Conservation (phyloP, 495 filamentous ascomycete species). For the Podospora comata region DNA sequence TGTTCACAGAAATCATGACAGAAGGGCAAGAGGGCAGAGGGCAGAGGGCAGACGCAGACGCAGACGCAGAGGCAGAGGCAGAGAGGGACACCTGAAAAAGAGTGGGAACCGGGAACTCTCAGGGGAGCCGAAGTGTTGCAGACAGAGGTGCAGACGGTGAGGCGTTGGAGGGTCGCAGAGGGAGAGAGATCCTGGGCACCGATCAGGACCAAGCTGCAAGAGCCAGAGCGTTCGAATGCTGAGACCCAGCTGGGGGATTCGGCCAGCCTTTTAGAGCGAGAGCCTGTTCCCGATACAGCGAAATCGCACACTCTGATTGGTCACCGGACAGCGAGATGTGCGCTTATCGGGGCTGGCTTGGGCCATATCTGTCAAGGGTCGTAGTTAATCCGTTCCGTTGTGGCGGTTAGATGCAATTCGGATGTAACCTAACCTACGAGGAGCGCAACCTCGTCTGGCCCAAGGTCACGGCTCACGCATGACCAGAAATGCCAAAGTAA, state of each 20-base stretch:
- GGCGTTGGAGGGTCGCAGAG: slow-evolving; percentile 23
- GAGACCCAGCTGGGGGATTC: background rate
- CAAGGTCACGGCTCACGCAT: background rate
- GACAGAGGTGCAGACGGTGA: slow-evolving; percentile 21
- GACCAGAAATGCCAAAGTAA: background rate
- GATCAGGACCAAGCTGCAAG: slow-evolving; percentile 22
- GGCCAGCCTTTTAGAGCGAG: slow-evolving; percentile 1
- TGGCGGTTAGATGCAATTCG: background rate
- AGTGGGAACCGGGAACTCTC: slow-evolving; percentile 16
- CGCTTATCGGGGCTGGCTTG: background rate
- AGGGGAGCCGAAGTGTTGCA: slow-evolving; percentile 21
- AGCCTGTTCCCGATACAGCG: slow-evolving; percentile 4
- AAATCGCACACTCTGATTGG: slow-evolving; percentile 4
- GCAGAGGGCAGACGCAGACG: too few species aligned
- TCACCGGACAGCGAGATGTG: background rate
- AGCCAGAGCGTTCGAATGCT: background rate
- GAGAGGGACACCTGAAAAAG: background rate
- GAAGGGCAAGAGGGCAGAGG: background rate
- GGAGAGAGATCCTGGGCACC: slow-evolving; percentile 23
- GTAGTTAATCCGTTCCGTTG: background rate
- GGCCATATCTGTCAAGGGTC: background rate
- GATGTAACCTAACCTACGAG: slow-evolving; percentile 12
- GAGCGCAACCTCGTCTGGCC: background rate
- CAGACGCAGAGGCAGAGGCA: background rate
- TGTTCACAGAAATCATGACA: background rate